Base-by-base conservation (phyloP, 2,329 filamentous ascomycete species). In the Fusarium pilosicola region DNA sequence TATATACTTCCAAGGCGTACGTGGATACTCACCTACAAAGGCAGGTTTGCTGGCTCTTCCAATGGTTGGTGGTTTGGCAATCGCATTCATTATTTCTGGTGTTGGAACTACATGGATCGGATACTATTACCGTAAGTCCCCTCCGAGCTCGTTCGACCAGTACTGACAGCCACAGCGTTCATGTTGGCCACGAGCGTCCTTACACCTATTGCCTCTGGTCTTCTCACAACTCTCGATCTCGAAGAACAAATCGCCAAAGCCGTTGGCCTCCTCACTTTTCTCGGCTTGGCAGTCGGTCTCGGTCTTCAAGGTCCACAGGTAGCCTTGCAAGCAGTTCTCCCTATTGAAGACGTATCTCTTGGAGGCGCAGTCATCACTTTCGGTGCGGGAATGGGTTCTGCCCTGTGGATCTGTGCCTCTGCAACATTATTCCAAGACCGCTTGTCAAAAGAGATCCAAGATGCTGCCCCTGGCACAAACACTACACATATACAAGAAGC, bases 1-100 rank as follows among this genome's bases (percentile, higher is more conserved):
- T 14, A 78, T 78, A 7, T 78, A 78, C 57, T 78, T 78, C 7
- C 76, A 78, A 17, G 76, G 74, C 17, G 76, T 78, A 4, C 39
- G 69, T 11, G 76, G 76, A 3, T 76, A 76, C 15, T 45, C 76
- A 6, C 63, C 76, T 3, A 62, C 76, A 0, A 61, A 65, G 15
- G 71, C 76, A 20, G 76, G 76, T 0, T 10, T 78, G 1, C 61
- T 78, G 12, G 76, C 76, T 1, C 65, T 77, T 15, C 76, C 76
- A 0, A 77, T 77, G 76, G 49, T 77, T 1, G 76, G 74, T 2
- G 76, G 76, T 0, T 8, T 77, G 8, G 55, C 65, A 2, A 38
- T 74, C 3, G 64, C 76, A 0, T 51, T 78, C 9, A 38, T 78
- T 17, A n/a, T 73, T 12, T 78, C 76, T 17, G 76, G 76, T 10